phyloP scores from a whole-genome alignment of 192 early-diverging fungal genomes.

The Coemansia umbellata region DNA sequence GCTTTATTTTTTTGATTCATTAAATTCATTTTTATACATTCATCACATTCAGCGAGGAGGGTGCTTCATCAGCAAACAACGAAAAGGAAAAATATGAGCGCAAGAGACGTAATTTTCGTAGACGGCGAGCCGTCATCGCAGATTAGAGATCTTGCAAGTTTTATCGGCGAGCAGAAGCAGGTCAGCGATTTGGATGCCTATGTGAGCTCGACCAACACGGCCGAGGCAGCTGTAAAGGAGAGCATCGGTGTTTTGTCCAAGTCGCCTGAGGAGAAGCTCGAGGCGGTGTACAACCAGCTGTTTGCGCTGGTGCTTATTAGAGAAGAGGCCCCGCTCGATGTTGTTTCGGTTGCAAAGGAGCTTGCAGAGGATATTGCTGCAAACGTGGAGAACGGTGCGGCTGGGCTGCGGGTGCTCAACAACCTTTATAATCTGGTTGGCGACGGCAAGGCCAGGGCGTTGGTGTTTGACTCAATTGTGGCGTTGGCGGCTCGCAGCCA shows the following conservation, averaged over 20 bases:
- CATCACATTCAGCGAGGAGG: too few relatives aligned
- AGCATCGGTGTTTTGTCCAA: constrained; percentile 45
- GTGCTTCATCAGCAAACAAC: too few relatives aligned
- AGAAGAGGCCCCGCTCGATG: background rate
- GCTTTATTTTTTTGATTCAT: background rate
- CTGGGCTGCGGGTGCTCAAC: constrained; percentile 43
- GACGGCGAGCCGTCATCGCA: constrained; percentile 45
- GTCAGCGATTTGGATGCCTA: constrained; percentile 1
- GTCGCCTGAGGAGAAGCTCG: constrained; percentile 22
- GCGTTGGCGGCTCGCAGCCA: constrained; percentile 61
- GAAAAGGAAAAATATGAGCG: constrained; percentile 26
- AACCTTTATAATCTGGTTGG: constrained; percentile 85
- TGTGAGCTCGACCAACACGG: constrained; percentile 5
- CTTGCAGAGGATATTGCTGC: constrained; percentile 15
- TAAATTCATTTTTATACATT: too few relatives aligned
- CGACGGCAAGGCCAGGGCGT: constrained; percentile 54
- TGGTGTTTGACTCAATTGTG: constrained; percentile 71
- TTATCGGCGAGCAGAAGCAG: constrained; percentile 43
- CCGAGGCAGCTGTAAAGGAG: constrained; percentile 44
- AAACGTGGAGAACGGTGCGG: constrained; percentile 12
- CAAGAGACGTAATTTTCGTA: constrained; percentile 45
- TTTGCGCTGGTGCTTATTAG: constrained; percentile 19
- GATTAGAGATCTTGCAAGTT: constrained; percentile 68
- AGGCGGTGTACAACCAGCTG: constrained; percentile 47
- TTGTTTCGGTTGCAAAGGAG: background rate